Evolutionary conservation across 2,329 filamentous ascomycete species (phyloP).

Genomic region (Chalara sp.): DNA sequence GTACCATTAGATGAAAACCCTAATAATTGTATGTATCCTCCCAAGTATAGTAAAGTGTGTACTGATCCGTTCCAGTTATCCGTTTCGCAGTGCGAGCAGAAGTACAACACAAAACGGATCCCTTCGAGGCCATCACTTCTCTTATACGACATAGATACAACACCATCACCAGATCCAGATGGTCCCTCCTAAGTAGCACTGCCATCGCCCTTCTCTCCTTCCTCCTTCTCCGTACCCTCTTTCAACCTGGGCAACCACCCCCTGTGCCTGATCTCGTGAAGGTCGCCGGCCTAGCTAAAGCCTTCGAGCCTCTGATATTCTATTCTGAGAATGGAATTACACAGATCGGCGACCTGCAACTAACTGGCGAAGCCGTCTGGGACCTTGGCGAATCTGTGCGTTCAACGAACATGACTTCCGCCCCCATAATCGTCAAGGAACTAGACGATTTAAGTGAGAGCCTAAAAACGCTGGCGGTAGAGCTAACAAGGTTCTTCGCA

Average conservation of each 20-base stretch:
- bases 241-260: constrained; percentile 58
- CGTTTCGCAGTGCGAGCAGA: constrained; percentile 83
- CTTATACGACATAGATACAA: constrained; percentile 55
- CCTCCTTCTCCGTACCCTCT: constrained; percentile 56
- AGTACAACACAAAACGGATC: constrained; percentile 79
- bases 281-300: constrained; percentile 80
- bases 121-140: constrained; percentile 66
- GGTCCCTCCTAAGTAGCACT: constrained; percentile 56
- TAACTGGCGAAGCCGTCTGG: constrained; percentile 90
- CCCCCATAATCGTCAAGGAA: constrained; percentile 75
- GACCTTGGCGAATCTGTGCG: constrained; percentile 88
- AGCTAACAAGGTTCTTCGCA: constrained; percentile 87
- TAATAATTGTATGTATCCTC: constrained; percentile 43
- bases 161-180: constrained; percentile 61
- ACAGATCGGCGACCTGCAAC: constrained; percentile 82
- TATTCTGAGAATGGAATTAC: constrained; percentile 85
- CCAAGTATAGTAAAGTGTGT: constrained; percentile 3
- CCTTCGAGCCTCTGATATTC: constrained; percentile 90
- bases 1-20: constrained; percentile 22
- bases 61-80: constrained; percentile 55
- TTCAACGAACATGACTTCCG: constrained; percentile 84
- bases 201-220: constrained; percentile 58
- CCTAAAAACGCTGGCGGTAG: constrained; percentile 74
- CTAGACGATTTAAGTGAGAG: constrained; percentile 82
- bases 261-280: constrained; percentile 83